Conservation (phyloP, 2,329 filamentous ascomycete genomes). For the Pestalotiopsis sp. region DNA sequence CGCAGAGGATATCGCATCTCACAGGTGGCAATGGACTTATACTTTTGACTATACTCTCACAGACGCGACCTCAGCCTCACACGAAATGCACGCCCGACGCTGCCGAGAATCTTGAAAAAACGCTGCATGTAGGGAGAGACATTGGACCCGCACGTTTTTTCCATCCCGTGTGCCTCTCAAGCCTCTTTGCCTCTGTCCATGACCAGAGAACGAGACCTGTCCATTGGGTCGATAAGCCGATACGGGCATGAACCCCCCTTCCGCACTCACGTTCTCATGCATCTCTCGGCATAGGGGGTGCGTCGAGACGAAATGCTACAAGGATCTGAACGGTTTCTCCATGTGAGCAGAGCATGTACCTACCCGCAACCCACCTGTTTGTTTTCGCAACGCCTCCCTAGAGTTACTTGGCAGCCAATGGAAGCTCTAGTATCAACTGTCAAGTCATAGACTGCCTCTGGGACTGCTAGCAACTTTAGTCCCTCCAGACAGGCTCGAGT, state of each 20-base stretch:
- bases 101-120: not conserved
- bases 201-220: not conserved
- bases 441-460: not conserved
- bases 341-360: not conserved
- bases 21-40: not conserved
- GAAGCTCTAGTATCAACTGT: not conserved
- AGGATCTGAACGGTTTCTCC: not conserved
- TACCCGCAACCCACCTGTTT: not conserved
- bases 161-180: not conserved
- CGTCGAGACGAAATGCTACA: not conserved
- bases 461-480: not conserved
- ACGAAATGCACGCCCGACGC: not conserved
- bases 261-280: not conserved
- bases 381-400: not conserved
- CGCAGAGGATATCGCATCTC: not conserved
- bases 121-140: not conserved
- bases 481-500: constrained; percentile 3
- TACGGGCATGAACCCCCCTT: not conserved
- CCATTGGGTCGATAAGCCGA: not conserved
- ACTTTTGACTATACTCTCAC: not conserved
- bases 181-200: not conserved
- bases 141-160: not conserved
- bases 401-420: too few relatives aligned
- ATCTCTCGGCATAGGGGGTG: not conserved
- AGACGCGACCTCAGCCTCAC: constrained; percentile 1